phyloP scores from a whole-genome alignment of 768 basidiomycete species.

The Sporobolomyces phaffii region DNA sequence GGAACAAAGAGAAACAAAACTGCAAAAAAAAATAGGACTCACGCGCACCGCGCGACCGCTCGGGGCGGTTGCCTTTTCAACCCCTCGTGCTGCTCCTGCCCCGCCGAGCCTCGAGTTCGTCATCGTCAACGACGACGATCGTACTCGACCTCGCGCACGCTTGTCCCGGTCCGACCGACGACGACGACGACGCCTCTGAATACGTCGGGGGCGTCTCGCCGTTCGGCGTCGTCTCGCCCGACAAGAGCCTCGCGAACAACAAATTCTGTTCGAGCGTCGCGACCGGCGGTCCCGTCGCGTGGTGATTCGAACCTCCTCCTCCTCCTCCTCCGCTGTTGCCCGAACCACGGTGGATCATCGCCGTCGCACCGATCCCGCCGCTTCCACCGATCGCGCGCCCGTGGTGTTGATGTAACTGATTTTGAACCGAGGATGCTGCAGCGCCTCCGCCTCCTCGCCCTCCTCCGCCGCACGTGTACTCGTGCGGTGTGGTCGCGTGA shows the following conservation, averaged over 20 bases:
- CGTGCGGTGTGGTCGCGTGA: not conserved
- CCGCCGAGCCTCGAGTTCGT: constrained; percentile 9
- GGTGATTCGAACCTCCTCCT: too few species aligned
- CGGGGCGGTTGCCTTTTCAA: too few species aligned
- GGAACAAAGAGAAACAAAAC: too few species aligned
- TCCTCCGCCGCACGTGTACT: constrained; percentile 6
- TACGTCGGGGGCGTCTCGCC: constrained; percentile 86
- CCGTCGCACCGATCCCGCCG: constrained; percentile 2
- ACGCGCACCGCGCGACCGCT: too few species aligned
- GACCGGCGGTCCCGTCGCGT: constrained; percentile 13
- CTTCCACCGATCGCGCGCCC: not conserved
- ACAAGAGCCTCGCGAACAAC: constrained; percentile 71
- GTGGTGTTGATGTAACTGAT: too few species aligned
- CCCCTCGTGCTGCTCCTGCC: constrained; percentile 12
- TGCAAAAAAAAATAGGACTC: too few species aligned
- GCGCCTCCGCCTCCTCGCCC: too few species aligned
- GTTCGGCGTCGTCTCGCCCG: constrained; percentile 70
- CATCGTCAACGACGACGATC: not conserved
- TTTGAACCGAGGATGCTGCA: too few species aligned
- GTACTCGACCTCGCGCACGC: not conserved
- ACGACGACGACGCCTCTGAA: constrained; percentile 43
- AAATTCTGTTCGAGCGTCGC: constrained; percentile 47
- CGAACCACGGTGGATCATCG: not conserved
- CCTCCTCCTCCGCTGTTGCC: too few species aligned
- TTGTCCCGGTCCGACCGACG: too few species aligned